Evolutionary conservation across 768 basidiomycete species (phyloP).

Genomic region (Phylloporus scabripes): DNA sequence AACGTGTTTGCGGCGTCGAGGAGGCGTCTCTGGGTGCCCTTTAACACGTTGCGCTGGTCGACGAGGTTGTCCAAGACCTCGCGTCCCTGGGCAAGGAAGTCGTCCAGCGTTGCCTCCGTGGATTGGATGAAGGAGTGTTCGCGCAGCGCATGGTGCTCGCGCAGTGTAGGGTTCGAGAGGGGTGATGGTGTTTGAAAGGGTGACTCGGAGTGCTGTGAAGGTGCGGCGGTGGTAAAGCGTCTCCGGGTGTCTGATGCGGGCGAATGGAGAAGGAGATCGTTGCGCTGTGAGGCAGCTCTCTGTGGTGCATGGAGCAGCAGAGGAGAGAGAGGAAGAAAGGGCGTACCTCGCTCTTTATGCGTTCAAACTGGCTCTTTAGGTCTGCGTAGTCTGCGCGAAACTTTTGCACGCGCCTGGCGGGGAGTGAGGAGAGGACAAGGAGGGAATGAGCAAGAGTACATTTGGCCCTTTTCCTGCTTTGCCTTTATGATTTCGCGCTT

Average conservation of each 20-base stretch:
- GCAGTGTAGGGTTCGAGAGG: conserved; percentile 45
- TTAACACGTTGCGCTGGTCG: conserved; percentile 89
- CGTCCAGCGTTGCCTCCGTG: conserved; percentile 77
- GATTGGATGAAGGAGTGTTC: conserved; percentile 89
- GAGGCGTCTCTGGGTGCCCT: conserved; percentile 86
- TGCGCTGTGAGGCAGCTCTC: conserved; percentile 56
- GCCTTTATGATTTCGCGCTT: conserved; percentile 93
- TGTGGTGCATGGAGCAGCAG: conserved; percentile 24
- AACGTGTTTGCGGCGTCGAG: conserved; percentile 91
- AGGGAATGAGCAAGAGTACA: conserved; percentile 47
- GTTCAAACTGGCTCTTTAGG: conserved; percentile 78
- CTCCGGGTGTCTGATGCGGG: conserved; percentile 51
- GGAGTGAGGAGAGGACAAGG: conserved; percentile 2
- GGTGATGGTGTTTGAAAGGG: conserved; percentile 69
- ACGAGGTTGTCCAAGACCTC: conserved; percentile 89
- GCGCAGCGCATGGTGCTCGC: conserved; percentile 75
- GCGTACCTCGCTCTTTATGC: conserved; percentile 53
- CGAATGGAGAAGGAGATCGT: conserved; percentile 53
- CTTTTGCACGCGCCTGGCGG: conserved; percentile 80
- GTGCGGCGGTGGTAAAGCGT: conserved; percentile 39
- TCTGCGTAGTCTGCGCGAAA: conserved; percentile 85
- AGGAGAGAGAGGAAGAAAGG: not conserved
- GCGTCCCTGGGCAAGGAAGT: conserved; percentile 87
- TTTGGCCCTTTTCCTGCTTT: conserved; percentile 94
- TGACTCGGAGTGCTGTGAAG: conserved; percentile 73